Evolutionary conservation across 352 stramenopile genomes (phyloP).

Genomic region (Phytophthora multivora): DNA sequence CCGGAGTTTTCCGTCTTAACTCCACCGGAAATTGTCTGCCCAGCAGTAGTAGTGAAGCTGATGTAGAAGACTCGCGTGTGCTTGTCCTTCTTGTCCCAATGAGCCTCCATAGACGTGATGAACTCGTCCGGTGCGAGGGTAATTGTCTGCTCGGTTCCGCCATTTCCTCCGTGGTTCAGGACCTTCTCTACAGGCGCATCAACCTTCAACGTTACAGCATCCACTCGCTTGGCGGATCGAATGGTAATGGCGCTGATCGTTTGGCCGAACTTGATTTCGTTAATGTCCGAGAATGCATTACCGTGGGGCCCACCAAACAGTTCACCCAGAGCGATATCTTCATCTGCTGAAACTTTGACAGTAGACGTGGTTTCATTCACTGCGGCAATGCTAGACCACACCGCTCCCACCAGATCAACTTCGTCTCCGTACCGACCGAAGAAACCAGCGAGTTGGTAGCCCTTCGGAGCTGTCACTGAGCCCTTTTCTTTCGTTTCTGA

Average conservation of each 20-base stretch:
- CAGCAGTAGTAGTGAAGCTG: slow-evolving; percentile 41
- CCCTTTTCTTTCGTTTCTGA: slow-evolving; percentile 20
- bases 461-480: slow-evolving; percentile 14
- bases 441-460: slow-evolving; percentile 29
- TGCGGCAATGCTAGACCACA: slow-evolving; percentile 32
- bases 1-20: slow-evolving; percentile 20
- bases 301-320: slow-evolving; percentile 27
- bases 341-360: slow-evolving; percentile 9
- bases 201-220: slow-evolving; percentile 44
- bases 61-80: slow-evolving; percentile 54
- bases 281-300: slow-evolving; percentile 31
- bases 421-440: slow-evolving; percentile 25
- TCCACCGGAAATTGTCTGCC: slow-evolving; percentile 36
- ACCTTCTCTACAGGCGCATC: slow-evolving; percentile 16
- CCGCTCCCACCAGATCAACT: slow-evolving; percentile 20
- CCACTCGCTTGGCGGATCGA: slow-evolving; percentile 34
- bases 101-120: slow-evolving; percentile 40
- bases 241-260: slow-evolving; percentile 16
- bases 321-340: slow-evolving; percentile 23
- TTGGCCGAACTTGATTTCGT: slow-evolving; percentile 23
- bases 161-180: slow-evolving; percentile 43
- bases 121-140: slow-evolving; percentile 33
- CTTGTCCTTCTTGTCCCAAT: slow-evolving; percentile 47
- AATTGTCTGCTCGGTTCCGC: slow-evolving; percentile 42
- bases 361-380: slow-evolving; percentile 19